A percentile compares a stretch with the other conserved stretches of the same genome.
Evolutionary conservation across 805 yeast genomes (phyloP).

Genomic region (Candida taoyuanica): DNA sequence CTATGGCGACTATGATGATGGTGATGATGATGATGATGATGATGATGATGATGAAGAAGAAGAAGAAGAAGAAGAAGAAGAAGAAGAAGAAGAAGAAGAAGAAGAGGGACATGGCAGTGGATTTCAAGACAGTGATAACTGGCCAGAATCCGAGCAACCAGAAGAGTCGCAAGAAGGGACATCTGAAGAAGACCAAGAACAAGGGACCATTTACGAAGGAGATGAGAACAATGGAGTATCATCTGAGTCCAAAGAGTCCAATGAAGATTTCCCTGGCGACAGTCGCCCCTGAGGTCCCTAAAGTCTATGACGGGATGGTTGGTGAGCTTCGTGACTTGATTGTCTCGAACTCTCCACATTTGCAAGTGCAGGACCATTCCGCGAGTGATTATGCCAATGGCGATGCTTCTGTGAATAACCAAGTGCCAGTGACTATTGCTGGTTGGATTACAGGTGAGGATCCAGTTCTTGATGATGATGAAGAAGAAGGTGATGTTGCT

Average conservation of each 20-base stretch:
- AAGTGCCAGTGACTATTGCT: constrained; percentile 7
- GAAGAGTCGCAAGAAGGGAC: not conserved
- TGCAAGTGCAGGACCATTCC: not conserved
- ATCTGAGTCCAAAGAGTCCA: not conserved
- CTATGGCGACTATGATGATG: constrained; percentile 15
- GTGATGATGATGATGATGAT: constrained; percentile 15
- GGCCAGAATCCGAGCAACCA: not conserved
- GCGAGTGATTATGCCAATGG: not conserved
- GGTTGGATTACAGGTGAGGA: constrained; percentile 7
- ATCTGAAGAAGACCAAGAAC: constrained; percentile 4
- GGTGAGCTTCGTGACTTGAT: constrained; percentile 15
- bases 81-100: constrained; percentile 22
- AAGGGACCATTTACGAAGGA: constrained; percentile 3
- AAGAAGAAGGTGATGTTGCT: constrained; percentile 13
- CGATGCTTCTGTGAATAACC: not conserved
- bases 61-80: constrained; percentile 11
- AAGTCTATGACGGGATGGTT: constrained; percentile 2
- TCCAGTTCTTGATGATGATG: not conserved
- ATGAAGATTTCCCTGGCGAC: constrained; percentile 8
- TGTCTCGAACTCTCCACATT: constrained; percentile 10
- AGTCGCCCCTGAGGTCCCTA: constrained; percentile 10
- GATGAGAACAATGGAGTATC: constrained; percentile 5
- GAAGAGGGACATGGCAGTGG: constrained; percentile 4
- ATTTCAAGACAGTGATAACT: constrained; percentile 1
- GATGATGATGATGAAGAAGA: constrained; percentile 7